Conservation (phyloP, 495 filamentous ascomycete species). For the Neurospora discreta region DNA sequence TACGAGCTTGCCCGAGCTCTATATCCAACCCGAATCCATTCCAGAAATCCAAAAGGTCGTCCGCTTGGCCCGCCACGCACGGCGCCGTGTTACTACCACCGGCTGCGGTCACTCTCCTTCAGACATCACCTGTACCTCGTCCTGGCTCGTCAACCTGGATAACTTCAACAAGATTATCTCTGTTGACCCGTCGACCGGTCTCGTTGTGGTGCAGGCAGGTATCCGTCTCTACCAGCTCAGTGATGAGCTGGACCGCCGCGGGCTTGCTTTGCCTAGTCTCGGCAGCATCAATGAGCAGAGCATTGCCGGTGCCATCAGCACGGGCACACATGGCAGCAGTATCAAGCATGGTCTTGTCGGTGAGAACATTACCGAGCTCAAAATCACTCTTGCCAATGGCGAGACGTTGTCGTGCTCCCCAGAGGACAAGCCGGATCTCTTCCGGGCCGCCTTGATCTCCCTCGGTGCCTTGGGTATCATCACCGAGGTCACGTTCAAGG, state of each 20-base stretch:
- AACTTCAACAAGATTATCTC: constrained; percentile 59
- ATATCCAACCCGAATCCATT: constrained; percentile 67
- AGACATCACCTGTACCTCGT: constrained; percentile 84
- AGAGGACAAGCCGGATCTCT: constrained; percentile 61
- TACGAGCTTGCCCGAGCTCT: constrained; percentile 76
- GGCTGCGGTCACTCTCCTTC: constrained; percentile 88
- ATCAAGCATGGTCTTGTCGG: constrained; percentile 74
- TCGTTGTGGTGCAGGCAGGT: constrained; percentile 72
- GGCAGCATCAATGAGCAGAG: constrained; percentile 94
- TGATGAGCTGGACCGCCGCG: constrained; percentile 53
- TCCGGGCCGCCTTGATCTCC: constrained; percentile 77
- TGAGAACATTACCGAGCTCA: constrained; percentile 57
- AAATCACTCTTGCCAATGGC: constrained; percentile 76
- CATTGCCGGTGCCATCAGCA: constrained; percentile 84
- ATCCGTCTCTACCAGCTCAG: constrained; percentile 68
- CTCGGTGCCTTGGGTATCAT: constrained; percentile 87
- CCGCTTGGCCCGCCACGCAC: constrained; percentile 67
- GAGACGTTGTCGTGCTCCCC: constrained; percentile 61
- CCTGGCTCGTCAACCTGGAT: constrained; percentile 92
- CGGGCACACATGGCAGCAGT: constrained; percentile 86
- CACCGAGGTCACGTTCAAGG: constrained; percentile 74
- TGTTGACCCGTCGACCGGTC: constrained; percentile 49
- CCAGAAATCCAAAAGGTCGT: constrained; percentile 75
- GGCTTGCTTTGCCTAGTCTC: constrained; percentile 74
- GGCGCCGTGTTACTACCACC: constrained; percentile 66